These are phyloP conservation scores for Guadua angustifolia DNA, from an alignment of 176 grass and related monocot genomes.

Conservation along the genomic window DNA sequence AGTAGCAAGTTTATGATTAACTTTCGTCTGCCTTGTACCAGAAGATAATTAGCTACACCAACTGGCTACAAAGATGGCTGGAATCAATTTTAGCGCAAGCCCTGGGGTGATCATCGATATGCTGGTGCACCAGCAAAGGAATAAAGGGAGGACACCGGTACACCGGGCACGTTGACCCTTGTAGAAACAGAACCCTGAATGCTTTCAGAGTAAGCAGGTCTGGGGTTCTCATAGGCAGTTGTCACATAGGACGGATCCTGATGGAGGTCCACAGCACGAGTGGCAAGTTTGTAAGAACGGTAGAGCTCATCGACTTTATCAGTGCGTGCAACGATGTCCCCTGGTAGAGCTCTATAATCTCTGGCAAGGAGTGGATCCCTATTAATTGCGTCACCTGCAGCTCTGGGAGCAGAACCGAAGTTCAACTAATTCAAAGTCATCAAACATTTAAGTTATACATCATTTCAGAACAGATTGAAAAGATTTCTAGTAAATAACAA, in stretches of 20 bases:
- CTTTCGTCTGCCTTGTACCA: not conserved
- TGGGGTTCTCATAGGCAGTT: conserved; percentile 28
- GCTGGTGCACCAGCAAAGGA: conserved; percentile 52
- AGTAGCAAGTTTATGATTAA: not conserved
- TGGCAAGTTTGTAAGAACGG: conserved; percentile 46
- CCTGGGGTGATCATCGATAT: conserved; percentile 42
- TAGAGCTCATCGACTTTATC: conserved; percentile 54
- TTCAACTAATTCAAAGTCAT: conserved; percentile 20
- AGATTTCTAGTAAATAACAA: not conserved
- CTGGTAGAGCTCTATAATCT: conserved; percentile 42
- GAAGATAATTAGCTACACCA: conserved; percentile 25
- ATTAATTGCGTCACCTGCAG: conserved; percentile 26
- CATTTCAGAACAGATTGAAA: conserved; percentile 1
- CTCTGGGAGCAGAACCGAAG: conserved; percentile 47
- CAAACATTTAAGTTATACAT: not conserved
- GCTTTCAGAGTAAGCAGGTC: conserved; percentile 35
- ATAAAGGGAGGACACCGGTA: conserved; percentile 56
- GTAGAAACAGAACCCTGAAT: conserved; percentile 37
- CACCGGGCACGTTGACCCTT: conserved; percentile 15
- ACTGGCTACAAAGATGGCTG: not conserved
- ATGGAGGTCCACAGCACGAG: conserved; percentile 28
- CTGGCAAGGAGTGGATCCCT: conserved; percentile 38
- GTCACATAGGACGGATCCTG: conserved; percentile 15
- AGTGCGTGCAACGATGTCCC: conserved; percentile 31
- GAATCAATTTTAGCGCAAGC: not conserved